Base-by-base conservation (phyloP, 441 rosid genomes). In the Gossypium schwendimanii region DNA sequence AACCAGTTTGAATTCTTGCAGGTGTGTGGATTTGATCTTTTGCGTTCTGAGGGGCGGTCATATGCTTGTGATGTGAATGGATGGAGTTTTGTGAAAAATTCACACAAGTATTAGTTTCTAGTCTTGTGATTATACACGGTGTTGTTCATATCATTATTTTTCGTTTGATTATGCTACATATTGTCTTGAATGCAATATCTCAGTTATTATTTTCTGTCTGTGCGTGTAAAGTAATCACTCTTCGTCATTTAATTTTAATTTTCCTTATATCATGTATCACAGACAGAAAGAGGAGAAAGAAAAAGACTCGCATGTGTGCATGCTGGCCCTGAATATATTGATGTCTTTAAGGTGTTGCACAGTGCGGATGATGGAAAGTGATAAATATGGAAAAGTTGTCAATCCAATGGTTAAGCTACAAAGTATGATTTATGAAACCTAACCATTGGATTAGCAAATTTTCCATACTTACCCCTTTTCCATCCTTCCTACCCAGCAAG, bases 71-170 rank as follows among this genome's bases (percentile, higher is more conserved):
- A 96, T 88, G 99, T 96, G 70, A 96, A 96, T 84, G 99, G 99
- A 55, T 96, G 99, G 99, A 94, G 99, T 87, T 96, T 94, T 84
- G 99, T 96, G 86, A 96, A 96, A 88, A 96, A 96, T 81, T 96
- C 99, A 45, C 84, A 94, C 86, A 96, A 96, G 99, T 96, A 89
- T 54, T 24, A 47, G 57, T 15, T 73, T 53, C n/a, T n/a, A 3
- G 24, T 54, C 63, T 23, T 63, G 23, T 17, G 39, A 41, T 55
- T 63, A 15, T 39, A 14, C 33, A 70, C 65, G 9, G 44, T 26
- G 23, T 45, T 31, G 49, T 1, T 33, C 50, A 11, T 53, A 67
- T 49, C 14, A 20, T 49, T 33, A 28, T 69, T 69, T 69, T 54
- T 36, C 50, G 11, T 24, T 45, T 24, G 18, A 45, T 21, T 26